Conservation (phyloP, 1,139 yeast genomes). For the Pichia sp. region DNA sequence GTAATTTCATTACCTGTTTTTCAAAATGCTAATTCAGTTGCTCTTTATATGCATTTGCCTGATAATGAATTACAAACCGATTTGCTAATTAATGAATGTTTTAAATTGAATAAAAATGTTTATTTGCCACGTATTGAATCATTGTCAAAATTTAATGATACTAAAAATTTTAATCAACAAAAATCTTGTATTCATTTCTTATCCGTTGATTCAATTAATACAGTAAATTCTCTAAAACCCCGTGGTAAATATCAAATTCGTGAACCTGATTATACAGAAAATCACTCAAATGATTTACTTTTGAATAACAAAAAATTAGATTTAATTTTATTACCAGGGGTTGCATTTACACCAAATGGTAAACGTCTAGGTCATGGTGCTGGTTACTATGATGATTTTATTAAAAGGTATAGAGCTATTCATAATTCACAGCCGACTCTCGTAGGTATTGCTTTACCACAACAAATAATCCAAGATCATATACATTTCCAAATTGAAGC, state of each 20-base stretch:
- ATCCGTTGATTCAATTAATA: conserved; percentile 35
- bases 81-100: conserved; percentile 29
- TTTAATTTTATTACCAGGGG: conserved; percentile 75
- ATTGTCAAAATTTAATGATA: conserved; percentile 21
- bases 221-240: conserved; percentile 47
- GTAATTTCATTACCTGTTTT: not conserved
- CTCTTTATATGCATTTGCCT: conserved; percentile 8
- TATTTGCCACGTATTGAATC: conserved; percentile 47
- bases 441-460: conserved; percentile 64
- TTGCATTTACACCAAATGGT: conserved; percentile 58
- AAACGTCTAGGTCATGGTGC: conserved; percentile 86
- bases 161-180: conserved; percentile 31
- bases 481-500: conserved; percentile 49
- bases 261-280: conserved; percentile 50
- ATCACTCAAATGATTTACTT: conserved; percentile 21
- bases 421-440: conserved; percentile 34
- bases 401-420: conserved; percentile 39
- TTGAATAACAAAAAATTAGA: conserved; percentile 46
- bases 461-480: conserved; percentile 49
- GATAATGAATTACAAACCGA: conserved; percentile 7
- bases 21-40: conserved; percentile 4
- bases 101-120: conserved; percentile 33
- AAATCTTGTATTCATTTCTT: conserved; percentile 55
- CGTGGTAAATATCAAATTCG: conserved; percentile 60
- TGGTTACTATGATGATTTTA: conserved; percentile 83